Percentiles rank a stretch among this genome's conserved stretches.
Evolutionary conservation across 192 early-diverging fungal species (phyloP).

Genomic region (Mortierella alpina): DNA sequence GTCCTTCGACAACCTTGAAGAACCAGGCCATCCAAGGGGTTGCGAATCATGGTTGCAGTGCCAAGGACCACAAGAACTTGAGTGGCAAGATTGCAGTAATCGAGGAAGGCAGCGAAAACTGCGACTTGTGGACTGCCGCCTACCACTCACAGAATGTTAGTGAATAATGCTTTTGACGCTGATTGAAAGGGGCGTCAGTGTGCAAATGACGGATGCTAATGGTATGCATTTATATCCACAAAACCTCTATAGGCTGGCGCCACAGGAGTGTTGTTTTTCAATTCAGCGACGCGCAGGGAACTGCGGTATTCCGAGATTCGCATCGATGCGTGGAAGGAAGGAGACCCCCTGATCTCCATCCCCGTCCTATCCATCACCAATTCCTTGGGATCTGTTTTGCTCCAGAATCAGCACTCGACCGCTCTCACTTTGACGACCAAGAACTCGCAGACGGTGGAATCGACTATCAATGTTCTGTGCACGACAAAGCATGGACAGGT

Average conservation of each 20-base stretch:
- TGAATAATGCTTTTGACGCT: not conserved
- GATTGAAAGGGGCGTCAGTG: not conserved
- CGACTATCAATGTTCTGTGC: slow-evolving; percentile 76
- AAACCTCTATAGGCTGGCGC: slow-evolving; percentile 56
- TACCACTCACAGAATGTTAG: slow-evolving; percentile 63
- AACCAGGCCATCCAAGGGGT: slow-evolving; percentile 59
- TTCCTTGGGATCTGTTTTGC: slow-evolving; percentile 65
- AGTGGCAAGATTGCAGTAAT: slow-evolving; percentile 65
- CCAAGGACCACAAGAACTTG: slow-evolving; percentile 55
- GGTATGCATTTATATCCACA: not conserved
- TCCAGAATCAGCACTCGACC: slow-evolving; percentile 32
- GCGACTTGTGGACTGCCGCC: slow-evolving; percentile 67
- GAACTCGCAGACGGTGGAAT: slow-evolving; percentile 59
- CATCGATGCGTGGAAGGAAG: slow-evolving; percentile 70
- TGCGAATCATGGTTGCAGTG: slow-evolving; percentile 55
- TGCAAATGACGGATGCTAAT: not conserved
- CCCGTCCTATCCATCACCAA: slow-evolving; percentile 69
- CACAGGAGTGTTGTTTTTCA: slow-evolving; percentile 68
- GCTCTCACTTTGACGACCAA: slow-evolving; percentile 59
- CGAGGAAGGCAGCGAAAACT: slow-evolving; percentile 42
- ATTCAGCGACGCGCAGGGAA: slow-evolving; percentile 51
- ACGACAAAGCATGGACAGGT: slow-evolving; percentile 58
- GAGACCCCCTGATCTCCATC: slow-evolving; percentile 69
- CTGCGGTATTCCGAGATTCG: slow-evolving; percentile 66
- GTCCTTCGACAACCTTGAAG: slow-evolving; percentile 58